phyloP scores from a whole-genome alignment of 371 early-diverging fungal genomes.

The Syncephalastrum contaminatum region DNA sequence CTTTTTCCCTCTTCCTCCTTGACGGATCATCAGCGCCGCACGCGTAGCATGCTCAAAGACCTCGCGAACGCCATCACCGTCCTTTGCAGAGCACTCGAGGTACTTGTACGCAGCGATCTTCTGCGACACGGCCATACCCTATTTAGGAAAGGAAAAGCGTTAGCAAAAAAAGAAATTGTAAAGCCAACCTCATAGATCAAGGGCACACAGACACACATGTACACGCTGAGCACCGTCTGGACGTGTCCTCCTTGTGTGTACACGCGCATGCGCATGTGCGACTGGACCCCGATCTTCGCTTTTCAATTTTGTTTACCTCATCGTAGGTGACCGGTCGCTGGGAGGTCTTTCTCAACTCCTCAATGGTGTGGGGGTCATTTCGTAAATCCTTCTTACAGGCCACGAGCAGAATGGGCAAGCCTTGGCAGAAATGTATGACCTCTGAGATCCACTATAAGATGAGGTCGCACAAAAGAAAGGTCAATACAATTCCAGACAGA shows the following conservation, averaged over 20 bases:
- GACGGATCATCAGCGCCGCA: conserved; percentile 68
- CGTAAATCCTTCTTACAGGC: conserved; percentile 94
- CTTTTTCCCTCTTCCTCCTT: conserved; percentile 34
- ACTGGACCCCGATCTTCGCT: not conserved
- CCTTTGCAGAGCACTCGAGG: conserved; percentile 92
- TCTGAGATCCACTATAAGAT: conserved; percentile 85
- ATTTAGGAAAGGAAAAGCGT: conserved; percentile 16
- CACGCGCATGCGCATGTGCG: not conserved
- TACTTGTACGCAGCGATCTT: conserved; percentile 89
- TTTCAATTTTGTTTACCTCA: conserved; percentile 51
- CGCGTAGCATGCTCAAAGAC: conserved; percentile 94
- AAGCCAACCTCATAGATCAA: not conserved
- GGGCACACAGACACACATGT: too few relatives aligned
- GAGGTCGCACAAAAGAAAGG: conserved; percentile 7
- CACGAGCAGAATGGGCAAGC: conserved; percentile 86
- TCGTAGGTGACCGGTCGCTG: conserved; percentile 81
- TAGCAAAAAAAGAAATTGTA: not conserved
- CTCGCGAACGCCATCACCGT: conserved; percentile 89
- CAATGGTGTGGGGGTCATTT: conserved; percentile 74
- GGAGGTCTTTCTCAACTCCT: conserved; percentile 74
- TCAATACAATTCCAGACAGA: not conserved
- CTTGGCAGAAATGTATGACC: conserved; percentile 87
- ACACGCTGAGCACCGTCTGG: too few relatives aligned
- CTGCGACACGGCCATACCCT: conserved; percentile 74
- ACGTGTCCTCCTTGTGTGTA: too few relatives aligned